Evolutionary conservation across 2,329 filamentous ascomycete genomes (phyloP).

Genomic region (Penicillium crustosum): DNA sequence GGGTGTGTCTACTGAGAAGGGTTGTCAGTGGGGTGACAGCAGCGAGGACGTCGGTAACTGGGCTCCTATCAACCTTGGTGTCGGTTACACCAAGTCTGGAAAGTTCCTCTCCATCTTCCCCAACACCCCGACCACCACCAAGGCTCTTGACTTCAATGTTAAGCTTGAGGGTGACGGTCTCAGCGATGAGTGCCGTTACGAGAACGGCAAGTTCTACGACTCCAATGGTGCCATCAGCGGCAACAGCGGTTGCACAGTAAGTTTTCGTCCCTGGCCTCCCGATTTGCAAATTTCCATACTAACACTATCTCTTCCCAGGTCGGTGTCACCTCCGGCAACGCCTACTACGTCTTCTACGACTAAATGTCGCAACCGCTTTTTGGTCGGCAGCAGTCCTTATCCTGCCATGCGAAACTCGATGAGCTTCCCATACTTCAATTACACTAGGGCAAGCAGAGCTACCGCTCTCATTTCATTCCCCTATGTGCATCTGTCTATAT

Average conservation of each 20-base stretch:
- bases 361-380: constrained; percentile 10
- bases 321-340: constrained; percentile 50
- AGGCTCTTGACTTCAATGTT: constrained; percentile 74
- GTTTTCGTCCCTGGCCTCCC: constrained; percentile 36
- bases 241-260: constrained; percentile 74
- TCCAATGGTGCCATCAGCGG: constrained; percentile 46
- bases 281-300: constrained; percentile 8
- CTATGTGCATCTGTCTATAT: constrained; percentile 27
- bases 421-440: constrained; percentile 7
- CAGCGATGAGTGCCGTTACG: constrained; percentile 63
- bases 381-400: constrained; percentile 10
- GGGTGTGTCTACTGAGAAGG: constrained; percentile 64
- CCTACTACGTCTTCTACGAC: constrained; percentile 49
- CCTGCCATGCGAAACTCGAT: constrained; percentile 15
- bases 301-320: constrained; percentile 39
- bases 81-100: constrained; percentile 65
- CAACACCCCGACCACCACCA: constrained; percentile 72
- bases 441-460: constrained; percentile 3
- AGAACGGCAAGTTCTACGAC: constrained; percentile 62
- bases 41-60: constrained; percentile 70
- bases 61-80: constrained; percentile 82
- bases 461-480: constrained; percentile 13
- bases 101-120: constrained; percentile 84
- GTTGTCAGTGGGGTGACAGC: constrained; percentile 73
- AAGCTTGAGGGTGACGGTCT: constrained; percentile 68